Evolutionary conservation across 257 asterid genomes (phyloP).

Genomic region (Linaria vulgaris): DNA sequence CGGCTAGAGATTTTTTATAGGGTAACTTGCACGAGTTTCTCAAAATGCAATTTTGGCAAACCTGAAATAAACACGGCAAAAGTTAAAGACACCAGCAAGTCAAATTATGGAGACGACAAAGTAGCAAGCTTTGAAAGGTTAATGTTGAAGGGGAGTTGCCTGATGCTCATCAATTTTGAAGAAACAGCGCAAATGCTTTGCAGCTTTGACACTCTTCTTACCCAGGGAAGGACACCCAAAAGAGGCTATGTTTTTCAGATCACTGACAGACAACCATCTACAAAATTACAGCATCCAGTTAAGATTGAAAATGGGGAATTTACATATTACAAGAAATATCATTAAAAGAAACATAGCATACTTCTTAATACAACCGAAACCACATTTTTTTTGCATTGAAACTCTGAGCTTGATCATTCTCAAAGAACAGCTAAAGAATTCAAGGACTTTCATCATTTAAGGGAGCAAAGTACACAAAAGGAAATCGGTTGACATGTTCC

Average conservation of each 20-base stretch:
- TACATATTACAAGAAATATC: too few relatives aligned
- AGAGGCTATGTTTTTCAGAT: slow-evolving; percentile 66
- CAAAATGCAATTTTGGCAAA: slow-evolving; percentile 62
- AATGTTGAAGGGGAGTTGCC: slow-evolving; percentile 38
- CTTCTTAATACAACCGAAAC: too few relatives aligned
- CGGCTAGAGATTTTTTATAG: slow-evolving; percentile 36
- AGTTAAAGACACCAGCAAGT: background rate
- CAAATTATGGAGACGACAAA: slow-evolving; percentile 18
- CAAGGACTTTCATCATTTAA: too few relatives aligned
- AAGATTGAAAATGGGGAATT: background rate
- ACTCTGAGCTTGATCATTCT: too few relatives aligned
- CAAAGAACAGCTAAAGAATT: too few relatives aligned
- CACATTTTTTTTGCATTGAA: too few relatives aligned
- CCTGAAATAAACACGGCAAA: slow-evolving; percentile 42
- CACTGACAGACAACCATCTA: slow-evolving; percentile 90
- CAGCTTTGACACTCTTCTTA: slow-evolving; percentile 38
- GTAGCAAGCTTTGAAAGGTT: background rate
- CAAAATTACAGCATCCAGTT: slow-evolving; percentile 29
- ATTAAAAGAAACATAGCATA: too few relatives aligned
- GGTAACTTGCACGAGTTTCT: slow-evolving; percentile 54
- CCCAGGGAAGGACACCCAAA: slow-evolving; percentile 82
- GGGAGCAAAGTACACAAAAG: too few relatives aligned
- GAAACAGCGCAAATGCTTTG: slow-evolving; percentile 69
- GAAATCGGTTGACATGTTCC: too few relatives aligned
- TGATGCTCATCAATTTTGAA: slow-evolving; percentile 60